These are phyloP conservation scores for Fusarium sacchari DNA, from an alignment of 2,329 filamentous ascomycete species.

Conservation along the genomic window DNA sequence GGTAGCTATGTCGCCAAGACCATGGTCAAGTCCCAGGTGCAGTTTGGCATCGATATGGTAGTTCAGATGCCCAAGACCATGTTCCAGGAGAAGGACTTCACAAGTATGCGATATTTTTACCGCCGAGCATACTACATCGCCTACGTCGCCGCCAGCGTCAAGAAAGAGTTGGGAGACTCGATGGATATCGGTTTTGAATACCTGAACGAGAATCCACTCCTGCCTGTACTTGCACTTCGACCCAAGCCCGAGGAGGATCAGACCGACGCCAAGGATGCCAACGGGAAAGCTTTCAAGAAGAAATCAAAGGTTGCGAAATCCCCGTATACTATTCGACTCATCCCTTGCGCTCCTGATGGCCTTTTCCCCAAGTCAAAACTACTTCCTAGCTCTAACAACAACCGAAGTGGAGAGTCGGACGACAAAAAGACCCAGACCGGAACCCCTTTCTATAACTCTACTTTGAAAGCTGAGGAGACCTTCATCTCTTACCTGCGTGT, in stretches of 20 bases:
- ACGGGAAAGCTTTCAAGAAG: slow-evolving; percentile 38
- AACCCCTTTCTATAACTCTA: slow-evolving; percentile 90
- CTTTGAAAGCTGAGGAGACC: slow-evolving; percentile 80
- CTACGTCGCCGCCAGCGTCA: slow-evolving; percentile 77
- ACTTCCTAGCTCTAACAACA: slow-evolving; percentile 73
- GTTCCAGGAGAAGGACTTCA: slow-evolving; percentile 94
- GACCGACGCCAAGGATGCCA: slow-evolving; percentile 18
- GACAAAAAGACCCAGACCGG: slow-evolving; percentile 56
- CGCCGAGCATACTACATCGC: slow-evolving; percentile 93
- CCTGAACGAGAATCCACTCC: slow-evolving; percentile 78
- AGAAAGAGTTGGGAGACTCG: slow-evolving; percentile 62
- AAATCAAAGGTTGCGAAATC: slow-evolving; percentile 44
- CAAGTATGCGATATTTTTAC: slow-evolving; percentile 93
- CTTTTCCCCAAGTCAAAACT: slow-evolving; percentile 80
- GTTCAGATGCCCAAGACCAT: slow-evolving; percentile 83
- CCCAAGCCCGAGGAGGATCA: slow-evolving; percentile 45
- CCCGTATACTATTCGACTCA: slow-evolving; percentile 74
- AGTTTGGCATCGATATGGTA: slow-evolving; percentile 79
- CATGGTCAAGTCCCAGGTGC: slow-evolving; percentile 70
- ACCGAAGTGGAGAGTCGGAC: slow-evolving; percentile 65
- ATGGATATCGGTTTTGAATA: slow-evolving; percentile 71
- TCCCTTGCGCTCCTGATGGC: slow-evolving; percentile 75
- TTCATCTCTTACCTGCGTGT: slow-evolving; percentile 80
- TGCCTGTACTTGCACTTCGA: slow-evolving; percentile 70
- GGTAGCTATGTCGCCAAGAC: slow-evolving; percentile 86